phyloP scores from a whole-genome alignment of 176 grass and related monocot genomes.

The Stipa capillata region DNA sequence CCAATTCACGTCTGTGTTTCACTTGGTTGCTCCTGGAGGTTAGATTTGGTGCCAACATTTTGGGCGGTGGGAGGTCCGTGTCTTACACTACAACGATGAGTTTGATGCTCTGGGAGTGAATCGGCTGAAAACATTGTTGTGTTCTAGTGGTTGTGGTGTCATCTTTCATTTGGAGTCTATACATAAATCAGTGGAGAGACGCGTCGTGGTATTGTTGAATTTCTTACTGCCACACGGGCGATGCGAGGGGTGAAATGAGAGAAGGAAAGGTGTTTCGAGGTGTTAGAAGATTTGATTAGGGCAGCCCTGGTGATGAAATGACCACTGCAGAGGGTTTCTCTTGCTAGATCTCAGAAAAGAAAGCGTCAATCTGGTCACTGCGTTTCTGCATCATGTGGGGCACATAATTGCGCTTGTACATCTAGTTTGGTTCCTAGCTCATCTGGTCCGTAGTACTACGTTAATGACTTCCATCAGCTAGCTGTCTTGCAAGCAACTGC shows the following conservation, averaged over 20 bases:
- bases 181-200: background rate
- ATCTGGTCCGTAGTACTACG: background rate
- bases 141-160: background rate
- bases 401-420: background rate
- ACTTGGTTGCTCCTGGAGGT: background rate
- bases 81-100: background rate
- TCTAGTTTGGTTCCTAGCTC: background rate
- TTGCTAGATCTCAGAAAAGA: background rate
- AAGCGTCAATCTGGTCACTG: background rate
- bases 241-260: background rate
- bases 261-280: background rate
- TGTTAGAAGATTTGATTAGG: background rate
- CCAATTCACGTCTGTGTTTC: background rate
- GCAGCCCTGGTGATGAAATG: background rate
- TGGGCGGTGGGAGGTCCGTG: background rate
- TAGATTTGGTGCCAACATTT: background rate
- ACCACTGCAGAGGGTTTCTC: background rate
- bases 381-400: background rate
- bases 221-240: background rate
- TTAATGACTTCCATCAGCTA: background rate
- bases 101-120: background rate
- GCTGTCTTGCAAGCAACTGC: background rate
- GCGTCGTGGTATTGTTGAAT: background rate
- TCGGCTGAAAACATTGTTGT: background rate
- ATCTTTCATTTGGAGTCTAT: background rate